Conservation (phyloP, 331 rosid genomes). For the Ulmus americana region DNA sequence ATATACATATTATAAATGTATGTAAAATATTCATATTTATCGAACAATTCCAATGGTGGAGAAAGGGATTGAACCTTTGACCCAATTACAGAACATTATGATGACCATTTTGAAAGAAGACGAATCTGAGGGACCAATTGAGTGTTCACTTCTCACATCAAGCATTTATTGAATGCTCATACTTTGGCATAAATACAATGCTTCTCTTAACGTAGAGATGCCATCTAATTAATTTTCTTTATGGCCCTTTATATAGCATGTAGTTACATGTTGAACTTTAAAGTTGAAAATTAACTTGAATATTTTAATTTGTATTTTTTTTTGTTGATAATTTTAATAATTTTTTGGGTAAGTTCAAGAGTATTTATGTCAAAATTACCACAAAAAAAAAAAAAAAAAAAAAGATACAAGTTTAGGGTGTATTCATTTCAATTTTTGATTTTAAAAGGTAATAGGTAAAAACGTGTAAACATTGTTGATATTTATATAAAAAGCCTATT, state of each 20-base stretch:
- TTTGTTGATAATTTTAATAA: too few species aligned
- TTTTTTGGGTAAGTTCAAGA: too few species aligned
- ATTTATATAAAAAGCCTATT: too few species aligned
- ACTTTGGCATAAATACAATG: neutral
- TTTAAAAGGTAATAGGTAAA: neutral
- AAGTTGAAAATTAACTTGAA: too few species aligned
- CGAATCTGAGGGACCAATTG: constrained; percentile 8
- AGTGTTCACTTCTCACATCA: constrained; percentile 7
- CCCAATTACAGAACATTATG: neutral
- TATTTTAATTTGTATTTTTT: too few species aligned
- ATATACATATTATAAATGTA: neutral
- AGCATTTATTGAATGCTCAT: neutral
- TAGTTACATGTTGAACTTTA: too few species aligned
- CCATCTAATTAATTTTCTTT: constrained; percentile 1
- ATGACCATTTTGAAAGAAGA: neutral
- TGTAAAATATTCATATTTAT: neutral
- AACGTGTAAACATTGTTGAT: too few species aligned
- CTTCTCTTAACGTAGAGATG: neutral
- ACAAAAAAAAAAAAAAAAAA: neutral
- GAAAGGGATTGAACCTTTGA: neutral
- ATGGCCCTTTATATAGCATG: too few species aligned
- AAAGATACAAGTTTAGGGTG: neutral
- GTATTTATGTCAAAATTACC: too few species aligned
- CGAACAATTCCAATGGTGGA: neutral
- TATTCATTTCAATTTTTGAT: neutral